Base-by-base conservation (phyloP, 2,329 filamentous ascomycete genomes). In the Microsporum audouinii region DNA sequence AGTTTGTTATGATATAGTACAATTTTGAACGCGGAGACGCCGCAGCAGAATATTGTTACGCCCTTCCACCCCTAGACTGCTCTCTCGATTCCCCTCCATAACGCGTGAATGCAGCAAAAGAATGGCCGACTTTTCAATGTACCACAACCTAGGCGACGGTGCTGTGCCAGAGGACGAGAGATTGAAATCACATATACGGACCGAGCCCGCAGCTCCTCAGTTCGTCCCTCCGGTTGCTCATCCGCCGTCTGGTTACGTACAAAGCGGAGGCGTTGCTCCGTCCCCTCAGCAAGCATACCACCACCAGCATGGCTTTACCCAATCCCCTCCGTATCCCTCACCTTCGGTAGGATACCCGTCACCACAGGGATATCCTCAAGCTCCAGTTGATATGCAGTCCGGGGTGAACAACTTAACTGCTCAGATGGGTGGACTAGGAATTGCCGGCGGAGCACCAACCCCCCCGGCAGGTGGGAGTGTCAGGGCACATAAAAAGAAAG, bases 391-490 rank as follows among this genome's bases (percentile, higher is more conserved):
- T 12, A 23, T 39, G 27, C 38, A 58, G 39, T 38, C 57, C 6
- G 68, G 64, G 47, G 71, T 78, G 68, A 72, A 70, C 29, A 76
- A 75, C 2, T 66, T 81, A 59, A 66, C 75, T 10, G 81, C 84
- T 60, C 90, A 95, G 73, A 88, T 95, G 86, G 86, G 86, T 47
- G 85, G 84, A 63, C 83, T 95, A 82, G 85, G 81, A 45, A 77
- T 95, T 66, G 84, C 81, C 38, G 74, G 71, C 62, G 79, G 82
- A 57, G 77, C 78, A 2, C 84, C 81, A 39, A 73, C 71, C 62
- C 79, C 82, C 56, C 77, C 78, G 7, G 77, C 78, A 1, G 65
- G 58, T 60, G 66, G 70, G 61, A 71, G 69, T 59, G 66, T 71
- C 58, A 76, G 84, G 72, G 66, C 73, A 41, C 74, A 77, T 58